Evolutionary conservation across 108 stramenopile species (phyloP), one percentile per base, ranked within the genome.

Genomic region (Skeletonema potamos): DNA sequence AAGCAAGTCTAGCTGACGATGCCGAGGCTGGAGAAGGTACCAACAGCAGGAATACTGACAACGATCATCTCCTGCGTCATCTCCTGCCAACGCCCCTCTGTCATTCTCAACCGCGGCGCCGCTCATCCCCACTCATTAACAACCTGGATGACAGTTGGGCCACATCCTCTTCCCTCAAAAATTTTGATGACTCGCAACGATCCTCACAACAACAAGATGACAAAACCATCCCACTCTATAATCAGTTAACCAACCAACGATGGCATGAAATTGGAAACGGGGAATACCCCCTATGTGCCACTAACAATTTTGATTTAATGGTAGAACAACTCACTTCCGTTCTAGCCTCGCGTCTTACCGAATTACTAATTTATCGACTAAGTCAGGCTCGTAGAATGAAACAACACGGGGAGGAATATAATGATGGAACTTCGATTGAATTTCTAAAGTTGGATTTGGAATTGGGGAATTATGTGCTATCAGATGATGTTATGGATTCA

Each of bases 261-360:
- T 77, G 76, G 76, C 76, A 77, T 64, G 76, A 77, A 44, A 66
- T 77, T 22, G 76, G 76, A 4, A 77, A 72, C 27, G 55, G 64
- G 11, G 65, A 72, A 6, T 24, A 26, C 29, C 76, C 76, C 7
- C 15, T 67, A 0, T 30, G 58, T 36, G 66, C 74, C 11, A 58
- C 76, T 0, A 6, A 27, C 12, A 71, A 77, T 2, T 72, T 77
- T 46, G 71, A 72, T 15, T 54, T 66, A 13, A 77, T 77, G 55
- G 76, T 77, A 15, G 71, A 66, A 37, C 76, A 77, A 48, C 51
- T 77, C 9, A 28, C 70, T 4, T 55, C 70, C 9, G 55, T 77
- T 28, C 24, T 77, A 65, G 29, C 36, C 1, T 30, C 17, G 27
- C 41, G 76, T 18, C 36, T 77, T 24, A 46, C 71, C 28, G 71